Base-by-base conservation (phyloP, 106 monocot species). In the Dendrobium nobile region DNA sequence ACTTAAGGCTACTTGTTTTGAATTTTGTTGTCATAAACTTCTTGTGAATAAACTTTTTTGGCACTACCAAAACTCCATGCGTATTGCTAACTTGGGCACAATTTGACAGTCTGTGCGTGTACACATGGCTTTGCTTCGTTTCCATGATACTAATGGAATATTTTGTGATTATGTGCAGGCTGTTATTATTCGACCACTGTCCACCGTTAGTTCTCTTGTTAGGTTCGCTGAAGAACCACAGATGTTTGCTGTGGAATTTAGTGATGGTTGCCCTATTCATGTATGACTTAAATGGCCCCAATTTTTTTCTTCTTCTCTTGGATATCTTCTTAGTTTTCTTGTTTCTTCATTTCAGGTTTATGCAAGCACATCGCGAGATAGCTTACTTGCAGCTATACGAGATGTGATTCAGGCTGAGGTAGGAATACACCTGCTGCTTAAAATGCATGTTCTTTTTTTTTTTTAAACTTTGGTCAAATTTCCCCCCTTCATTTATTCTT, bases 201-300 rank as follows among this genome's bases (percentile, higher is more conserved):
- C 91, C 77, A 80, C 90, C 48, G 88, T 99, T 77, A 93, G 85
- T 86, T 83, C 92, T 84, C 99, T 99, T 77, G 91, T 99, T 82
- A 89, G 99, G 61, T 93, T 99, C 87, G 92, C 90, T 37, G 99
- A 99, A 86, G 99, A 99, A 75, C 99, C 99, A 61, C 99, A 99
- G 67, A 95, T 95, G 99, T 99, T 99, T 86, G 99, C 95, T 42
- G 55, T 95, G 84, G 99, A 99, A 90, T 99, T 95, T 84, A 93
- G 86, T 86, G 99, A 99, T 90, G 99, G 99, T 17, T 95, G 95
- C 80, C 99, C 92, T 27, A 86, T 91, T 82, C 94, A 99, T 85
- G 99, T 99, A 88, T 28, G 48, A 26, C 19, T 51, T 19, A 76
- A 26, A 24, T 27, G 26, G 8, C 42, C 15, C 6, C 47, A 13